These are phyloP conservation scores for Fomitopsis pinicola DNA, from an alignment of 1,284 basidiomycete genomes.

Conservation along the genomic window DNA sequence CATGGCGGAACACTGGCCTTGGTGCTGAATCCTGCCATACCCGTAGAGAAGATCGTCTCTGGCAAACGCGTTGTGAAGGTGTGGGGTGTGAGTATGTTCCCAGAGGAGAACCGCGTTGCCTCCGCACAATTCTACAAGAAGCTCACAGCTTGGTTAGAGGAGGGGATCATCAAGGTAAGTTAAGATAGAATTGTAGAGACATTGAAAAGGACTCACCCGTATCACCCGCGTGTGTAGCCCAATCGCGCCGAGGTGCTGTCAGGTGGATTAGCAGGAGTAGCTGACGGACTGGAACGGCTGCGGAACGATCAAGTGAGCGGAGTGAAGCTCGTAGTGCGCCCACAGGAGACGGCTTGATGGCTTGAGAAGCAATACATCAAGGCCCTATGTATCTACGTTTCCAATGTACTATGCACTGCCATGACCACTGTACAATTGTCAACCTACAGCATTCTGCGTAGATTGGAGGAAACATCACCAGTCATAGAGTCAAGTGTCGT, in stretches of 20 bases:
- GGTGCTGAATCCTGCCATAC: not conserved
- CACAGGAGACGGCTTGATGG: constrained; percentile 35
- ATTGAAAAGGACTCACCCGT: not conserved
- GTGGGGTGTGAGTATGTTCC: constrained; percentile 4
- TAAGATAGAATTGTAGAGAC: not conserved
- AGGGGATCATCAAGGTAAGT: constrained; percentile 17
- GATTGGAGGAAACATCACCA: too few relatives aligned
- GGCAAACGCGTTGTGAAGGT: constrained; percentile 7
- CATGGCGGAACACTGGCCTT: constrained; percentile 21
- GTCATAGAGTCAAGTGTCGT: too few relatives aligned
- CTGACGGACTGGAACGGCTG: constrained; percentile 38
- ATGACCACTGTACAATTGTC: too few relatives aligned
- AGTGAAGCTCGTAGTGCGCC: constrained; percentile 44
- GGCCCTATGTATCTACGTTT: too few relatives aligned
- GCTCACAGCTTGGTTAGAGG: constrained; percentile 11
- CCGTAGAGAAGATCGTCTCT: not conserved
- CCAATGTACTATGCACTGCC: too few relatives aligned
- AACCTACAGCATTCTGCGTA: too few relatives aligned
- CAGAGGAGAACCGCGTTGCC: not conserved
- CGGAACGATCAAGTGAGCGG: constrained; percentile 40
- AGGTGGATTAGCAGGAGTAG: constrained; percentile 41
- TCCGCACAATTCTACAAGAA: constrained; percentile 7
- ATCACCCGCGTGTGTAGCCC: constrained; percentile 11
- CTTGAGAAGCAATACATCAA: too few relatives aligned
- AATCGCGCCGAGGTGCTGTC: constrained; percentile 37